These are phyloP conservation scores for Phytophthora ohioensis DNA, from an alignment of 352 stramenopile species.

Conservation along the genomic window DNA sequence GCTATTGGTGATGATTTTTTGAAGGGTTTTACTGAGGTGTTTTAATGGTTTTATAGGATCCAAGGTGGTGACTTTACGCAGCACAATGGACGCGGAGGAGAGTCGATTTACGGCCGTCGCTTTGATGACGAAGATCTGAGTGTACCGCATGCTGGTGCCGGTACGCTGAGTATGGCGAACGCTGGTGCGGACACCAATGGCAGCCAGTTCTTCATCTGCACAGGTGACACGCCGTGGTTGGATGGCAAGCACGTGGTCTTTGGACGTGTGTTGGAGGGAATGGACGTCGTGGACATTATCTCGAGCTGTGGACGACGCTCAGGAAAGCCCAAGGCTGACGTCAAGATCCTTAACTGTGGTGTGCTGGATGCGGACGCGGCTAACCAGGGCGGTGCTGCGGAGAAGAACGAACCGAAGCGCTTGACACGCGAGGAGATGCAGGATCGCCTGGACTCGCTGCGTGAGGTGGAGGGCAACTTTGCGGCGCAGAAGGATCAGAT, in stretches of 20 bases:
- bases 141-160: conserved; percentile 73
- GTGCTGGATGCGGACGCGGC: conserved; percentile 41
- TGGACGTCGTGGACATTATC: conserved; percentile 93
- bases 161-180: conserved; percentile 92
- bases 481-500: conserved; percentile 62
- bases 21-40: conserved; percentile 2
- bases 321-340: conserved; percentile 85
- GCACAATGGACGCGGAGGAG: conserved; percentile 93
- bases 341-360: conserved; percentile 94
- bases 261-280: conserved; percentile 90
- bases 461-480: conserved; percentile 73
- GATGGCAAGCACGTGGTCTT: conserved; percentile 98
- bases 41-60: conserved; percentile 58
- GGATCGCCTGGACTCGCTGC: conserved; percentile 67
- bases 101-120: conserved; percentile 96
- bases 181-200: conserved; percentile 92
- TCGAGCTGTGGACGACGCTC: conserved; percentile 81
- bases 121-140: conserved; percentile 93
- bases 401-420: conserved; percentile 36
- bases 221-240: conserved; percentile 95
- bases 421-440: conserved; percentile 68
- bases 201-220: conserved; percentile 98
- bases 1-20: neutral
- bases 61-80: conserved; percentile 96
- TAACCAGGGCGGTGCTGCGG: conserved; percentile 12